Evolutionary conservation across 305 asterid genomes (phyloP).

Genomic region (Euphrasia arctica): DNA sequence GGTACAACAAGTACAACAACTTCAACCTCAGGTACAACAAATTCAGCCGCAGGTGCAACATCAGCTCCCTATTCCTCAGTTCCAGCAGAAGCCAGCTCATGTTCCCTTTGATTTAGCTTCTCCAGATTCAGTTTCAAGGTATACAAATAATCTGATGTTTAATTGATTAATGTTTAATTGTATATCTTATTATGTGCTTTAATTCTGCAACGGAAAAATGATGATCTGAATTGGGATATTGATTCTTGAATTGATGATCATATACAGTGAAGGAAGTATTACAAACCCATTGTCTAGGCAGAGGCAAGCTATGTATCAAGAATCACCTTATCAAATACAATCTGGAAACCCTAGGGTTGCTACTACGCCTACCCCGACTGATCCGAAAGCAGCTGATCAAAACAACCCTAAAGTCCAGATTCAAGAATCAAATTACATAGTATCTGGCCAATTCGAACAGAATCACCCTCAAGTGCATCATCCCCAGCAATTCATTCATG

Average conservation of each 20-base stretch:
- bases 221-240: conserved; percentile 24
- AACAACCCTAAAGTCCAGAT: conserved; percentile 46
- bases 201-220: conserved; percentile 6
- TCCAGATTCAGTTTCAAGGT: conserved; percentile 90
- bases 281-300: conserved; percentile 67
- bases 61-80: conserved; percentile 37
- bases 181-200: background rate
- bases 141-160: conserved; percentile 23
- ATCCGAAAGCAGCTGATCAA: conserved; percentile 44
- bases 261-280: conserved; percentile 76
- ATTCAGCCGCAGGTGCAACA: conserved; percentile 31
- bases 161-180: background rate
- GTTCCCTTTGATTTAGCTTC: conserved; percentile 56
- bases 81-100: conserved; percentile 52
- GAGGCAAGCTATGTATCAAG: conserved; percentile 65
- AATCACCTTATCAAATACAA: conserved; percentile 52
- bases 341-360: conserved; percentile 44
- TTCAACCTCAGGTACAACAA: conserved; percentile 44
- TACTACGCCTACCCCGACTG: conserved; percentile 40
- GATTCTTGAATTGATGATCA: background rate
- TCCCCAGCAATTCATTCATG: conserved; percentile 67
- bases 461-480: conserved; percentile 69
- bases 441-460: conserved; percentile 59
- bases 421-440: conserved; percentile 62
- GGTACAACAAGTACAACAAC: conserved; percentile 37